Percentiles rank a stretch among this genome's conserved stretches.
Evolutionary conservation across 208 protist genomes (phyloP).

Genomic region (Angomonas ambiguus): DNA sequence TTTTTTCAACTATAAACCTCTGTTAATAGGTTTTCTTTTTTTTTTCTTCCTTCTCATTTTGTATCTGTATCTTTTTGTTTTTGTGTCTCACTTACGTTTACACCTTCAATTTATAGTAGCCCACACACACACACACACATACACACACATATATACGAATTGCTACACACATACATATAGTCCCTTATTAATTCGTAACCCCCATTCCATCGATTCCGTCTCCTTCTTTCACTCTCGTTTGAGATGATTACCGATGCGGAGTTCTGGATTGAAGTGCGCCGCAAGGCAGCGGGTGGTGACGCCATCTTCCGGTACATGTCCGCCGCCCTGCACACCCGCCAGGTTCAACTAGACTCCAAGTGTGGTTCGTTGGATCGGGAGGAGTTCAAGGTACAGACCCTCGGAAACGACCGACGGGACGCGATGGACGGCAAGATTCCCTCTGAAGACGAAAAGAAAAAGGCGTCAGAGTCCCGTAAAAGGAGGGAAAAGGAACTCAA

Average conservation of each 20-base stretch:
- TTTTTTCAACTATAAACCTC: not conserved
- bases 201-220: not conserved
- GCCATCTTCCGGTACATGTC: slow-evolving; percentile 67
- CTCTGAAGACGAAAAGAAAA: slow-evolving; percentile 26
- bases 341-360: slow-evolving; percentile 43
- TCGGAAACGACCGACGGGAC: slow-evolving; percentile 28
- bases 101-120: not conserved
- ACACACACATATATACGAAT: slow-evolving; percentile 11
- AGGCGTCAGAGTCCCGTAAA: slow-evolving; percentile 16
- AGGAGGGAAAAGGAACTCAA: slow-evolving; percentile 27
- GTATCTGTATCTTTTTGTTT: slow-evolving; percentile 2
- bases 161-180: slow-evolving; percentile 9
- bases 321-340: slow-evolving; percentile 55
- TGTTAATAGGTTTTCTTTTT: not conserved
- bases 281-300: slow-evolving; percentile 46
- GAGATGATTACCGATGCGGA: slow-evolving; percentile 84
- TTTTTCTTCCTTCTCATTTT: not conserved
- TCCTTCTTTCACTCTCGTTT: slow-evolving; percentile 2
- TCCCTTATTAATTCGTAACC: not conserved
- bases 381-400: slow-evolving; percentile 22
- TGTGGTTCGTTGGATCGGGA: slow-evolving; percentile 30
- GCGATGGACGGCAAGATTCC: slow-evolving; percentile 27
- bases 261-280: slow-evolving; percentile 78
- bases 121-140: slow-evolving; percentile 6
- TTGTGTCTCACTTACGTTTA: slow-evolving; percentile 6